Base-by-base conservation (phyloP, 352 stramenopile species). In the Globisporangium mamillatum region DNA sequence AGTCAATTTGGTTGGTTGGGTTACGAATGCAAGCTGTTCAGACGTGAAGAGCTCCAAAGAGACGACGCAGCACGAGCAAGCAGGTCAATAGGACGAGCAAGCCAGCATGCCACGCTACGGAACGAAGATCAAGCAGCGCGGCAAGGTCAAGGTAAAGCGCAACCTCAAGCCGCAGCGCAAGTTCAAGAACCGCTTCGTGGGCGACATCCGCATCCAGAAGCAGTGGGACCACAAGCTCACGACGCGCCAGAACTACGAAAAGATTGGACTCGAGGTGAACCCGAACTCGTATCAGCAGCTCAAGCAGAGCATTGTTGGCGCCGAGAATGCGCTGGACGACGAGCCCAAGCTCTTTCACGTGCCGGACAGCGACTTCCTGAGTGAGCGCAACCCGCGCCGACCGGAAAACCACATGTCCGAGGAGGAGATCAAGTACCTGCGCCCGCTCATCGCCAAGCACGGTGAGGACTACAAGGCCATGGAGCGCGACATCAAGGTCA, bases 221-320 rank as follows among this genome's bases (percentile, higher is more conserved):
- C 76, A 89, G 34, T 94, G 87, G 87, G 70, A 93, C 68, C 87
- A 94, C 76, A 81, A 86, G 60, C 80, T 88, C 72, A 94, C 87
- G 50, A 90, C 82, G 36, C 79, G 75, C 70, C 87, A 94, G 67
- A 94, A 94, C 77, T 94, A 93, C 75, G 83, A 72, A 34, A 79
- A 81, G 8, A 86, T 94, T 55, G 87, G 85, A 0, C 76, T 94
- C 27, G 74, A 86, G 60, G 78, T 68, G 56, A 72, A 94, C 68
- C 84, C 87, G 24, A 94, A 94, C 78, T 77, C 72, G 52, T 70
- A 83, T 69, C 54, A 80, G 36, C 72, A 76, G 62, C 65, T 94
- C 38, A 74, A 74, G 29, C 58, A 83, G 64, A 86, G 79, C 67
- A 58, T 90, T 20, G 64, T 67, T 14, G 76, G 72, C 48, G 82